Conservation (phyloP, 805 yeast genomes). For the Zygotorulaspora florentina region DNA sequence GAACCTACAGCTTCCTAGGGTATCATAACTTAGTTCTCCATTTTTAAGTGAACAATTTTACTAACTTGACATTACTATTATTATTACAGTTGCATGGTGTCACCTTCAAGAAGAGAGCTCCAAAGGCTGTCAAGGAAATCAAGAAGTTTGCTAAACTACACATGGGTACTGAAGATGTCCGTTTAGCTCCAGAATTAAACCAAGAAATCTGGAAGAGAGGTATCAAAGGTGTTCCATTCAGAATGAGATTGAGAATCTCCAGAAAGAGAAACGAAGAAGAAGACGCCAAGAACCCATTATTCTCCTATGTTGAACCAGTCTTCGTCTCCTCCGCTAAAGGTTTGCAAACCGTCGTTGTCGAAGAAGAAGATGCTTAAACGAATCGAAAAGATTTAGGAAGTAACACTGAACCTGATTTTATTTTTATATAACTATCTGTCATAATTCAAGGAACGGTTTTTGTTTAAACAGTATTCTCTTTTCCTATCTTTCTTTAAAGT, state of each 20-base stretch:
- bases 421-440: constrained; percentile 8
- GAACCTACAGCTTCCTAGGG: too few species aligned
- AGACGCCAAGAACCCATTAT: constrained; percentile 96
- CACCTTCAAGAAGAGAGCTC: constrained; percentile 99
- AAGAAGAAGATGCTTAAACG: constrained; percentile 54
- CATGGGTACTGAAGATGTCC: constrained; percentile 99
- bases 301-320: constrained; percentile 97
- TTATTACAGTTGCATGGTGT: constrained; percentile 82
- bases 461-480: constrained; percentile 6
- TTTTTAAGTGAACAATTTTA: neutral
- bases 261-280: constrained; percentile 99
- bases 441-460: constrained; percentile 11
- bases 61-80: constrained; percentile 33
- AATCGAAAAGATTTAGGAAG: constrained; percentile 12
- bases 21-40: neutral
- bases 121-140: constrained; percentile 99
- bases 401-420: neutral
- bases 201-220: constrained; percentile 99
- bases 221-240: constrained; percentile 97
- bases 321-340: constrained; percentile 93
- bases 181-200: constrained; percentile 98
- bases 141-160: constrained; percentile 97
- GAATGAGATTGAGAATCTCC: constrained; percentile 97
- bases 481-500: constrained; percentile 8
- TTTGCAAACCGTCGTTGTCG: constrained; percentile 95